These are phyloP conservation scores for Coleophoma eucalyptorum DNA, from an alignment of 2,329 filamentous ascomycete species.

Conservation along the genomic window DNA sequence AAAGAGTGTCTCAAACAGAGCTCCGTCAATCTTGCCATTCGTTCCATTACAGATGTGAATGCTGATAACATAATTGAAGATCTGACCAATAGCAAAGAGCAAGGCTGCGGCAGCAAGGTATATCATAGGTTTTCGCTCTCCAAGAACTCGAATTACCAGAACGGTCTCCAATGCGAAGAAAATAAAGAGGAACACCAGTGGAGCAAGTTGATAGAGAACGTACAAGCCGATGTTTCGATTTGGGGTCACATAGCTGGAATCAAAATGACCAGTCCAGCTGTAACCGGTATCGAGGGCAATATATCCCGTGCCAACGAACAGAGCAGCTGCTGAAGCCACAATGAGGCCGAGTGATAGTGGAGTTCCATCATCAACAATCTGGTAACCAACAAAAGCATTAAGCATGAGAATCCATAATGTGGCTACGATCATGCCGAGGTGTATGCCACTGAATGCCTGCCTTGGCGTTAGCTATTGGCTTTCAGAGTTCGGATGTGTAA, in stretches of 20 bases:
- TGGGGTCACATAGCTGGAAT: constrained; percentile 51
- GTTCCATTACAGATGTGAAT: constrained; percentile 84
- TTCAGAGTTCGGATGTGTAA: constrained; percentile 13
- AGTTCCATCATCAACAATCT: constrained; percentile 91
- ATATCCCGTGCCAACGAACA: constrained; percentile 91
- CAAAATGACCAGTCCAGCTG: constrained; percentile 77
- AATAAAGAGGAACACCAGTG: constrained; percentile 81
- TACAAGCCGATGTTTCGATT: constrained; percentile 84
- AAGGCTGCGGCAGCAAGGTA: constrained; percentile 73
- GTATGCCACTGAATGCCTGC: constrained; percentile 83
- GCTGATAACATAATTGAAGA: constrained; percentile 96
- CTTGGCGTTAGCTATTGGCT: constrained; percentile 4
- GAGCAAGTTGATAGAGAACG: constrained; percentile 86
- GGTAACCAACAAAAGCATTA: constrained; percentile 89
- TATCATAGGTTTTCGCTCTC: constrained; percentile 88
- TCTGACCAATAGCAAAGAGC: constrained; percentile 85
- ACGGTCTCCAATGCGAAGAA: constrained; percentile 83
- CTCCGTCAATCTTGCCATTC: constrained; percentile 82
- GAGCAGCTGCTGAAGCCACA: constrained; percentile 59
- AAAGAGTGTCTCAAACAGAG: constrained; percentile 90
- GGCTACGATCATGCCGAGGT: constrained; percentile 84
- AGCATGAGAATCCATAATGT: constrained; percentile 88
- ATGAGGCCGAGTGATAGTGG: constrained; percentile 76
- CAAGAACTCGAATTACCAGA: constrained; percentile 80
- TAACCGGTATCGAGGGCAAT: constrained; percentile 93